phyloP scores from a whole-genome alignment of 306 rosid species.

The Corylus americana region DNA sequence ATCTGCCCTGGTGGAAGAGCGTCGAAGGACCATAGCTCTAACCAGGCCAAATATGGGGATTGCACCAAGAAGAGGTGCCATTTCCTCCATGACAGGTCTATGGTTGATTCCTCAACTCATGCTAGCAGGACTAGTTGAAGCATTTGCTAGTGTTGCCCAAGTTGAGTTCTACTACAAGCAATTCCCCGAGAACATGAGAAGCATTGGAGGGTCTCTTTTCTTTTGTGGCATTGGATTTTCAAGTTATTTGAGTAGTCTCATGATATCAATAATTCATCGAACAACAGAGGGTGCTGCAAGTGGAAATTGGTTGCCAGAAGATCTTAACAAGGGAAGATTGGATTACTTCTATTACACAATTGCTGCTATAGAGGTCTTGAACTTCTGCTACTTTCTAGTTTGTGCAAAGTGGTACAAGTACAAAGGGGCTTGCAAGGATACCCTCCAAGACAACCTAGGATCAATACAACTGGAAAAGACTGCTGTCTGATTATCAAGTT shows the following conservation, averaged over 20 bases:
- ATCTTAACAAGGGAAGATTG: conserved; percentile 84
- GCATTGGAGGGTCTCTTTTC: conserved; percentile 69
- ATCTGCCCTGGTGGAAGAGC: conserved; percentile 57
- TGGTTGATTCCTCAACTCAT: conserved; percentile 73
- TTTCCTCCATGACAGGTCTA: conserved; percentile 74
- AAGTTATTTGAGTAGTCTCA: conserved; percentile 60
- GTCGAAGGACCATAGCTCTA: conserved; percentile 51
- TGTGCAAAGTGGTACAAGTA: conserved; percentile 69
- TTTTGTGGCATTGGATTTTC: conserved; percentile 67
- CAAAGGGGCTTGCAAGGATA: conserved; percentile 33
- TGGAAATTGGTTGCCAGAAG: conserved; percentile 80
- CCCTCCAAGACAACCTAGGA: conserved; percentile 33
- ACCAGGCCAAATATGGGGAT: conserved; percentile 49
- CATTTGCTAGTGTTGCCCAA: conserved; percentile 62
- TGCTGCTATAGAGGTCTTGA: conserved; percentile 46
- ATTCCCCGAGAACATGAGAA: conserved; percentile 93
- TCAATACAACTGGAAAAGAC: conserved; percentile 29
- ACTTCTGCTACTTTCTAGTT: conserved; percentile 60
- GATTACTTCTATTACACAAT: conserved; percentile 70
- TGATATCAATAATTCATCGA: conserved; percentile 55
- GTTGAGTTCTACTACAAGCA: conserved; percentile 80
- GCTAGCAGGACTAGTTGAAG: conserved; percentile 58
- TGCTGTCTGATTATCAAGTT: conserved; percentile 26
- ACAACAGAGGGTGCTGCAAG: conserved; percentile 36
- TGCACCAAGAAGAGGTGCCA: conserved; percentile 60